Base-by-base conservation (phyloP, 352 stramenopile species). In the Elongisporangium anandrum region DNA sequence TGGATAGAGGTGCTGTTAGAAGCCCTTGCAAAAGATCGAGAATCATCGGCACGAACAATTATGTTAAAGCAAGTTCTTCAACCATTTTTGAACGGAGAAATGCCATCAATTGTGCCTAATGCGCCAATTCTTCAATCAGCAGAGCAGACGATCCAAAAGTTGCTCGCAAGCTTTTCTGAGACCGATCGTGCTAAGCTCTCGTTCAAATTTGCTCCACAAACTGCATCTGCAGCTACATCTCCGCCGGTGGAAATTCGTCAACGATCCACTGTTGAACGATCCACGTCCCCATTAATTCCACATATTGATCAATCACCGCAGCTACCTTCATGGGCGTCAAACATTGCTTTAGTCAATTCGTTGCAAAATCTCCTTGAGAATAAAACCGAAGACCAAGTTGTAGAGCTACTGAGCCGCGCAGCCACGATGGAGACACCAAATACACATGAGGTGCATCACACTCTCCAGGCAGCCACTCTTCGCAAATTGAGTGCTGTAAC, bases 1-100 rank as follows among this genome's bases (percentile, higher is more conserved):
- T 90, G 81, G 81, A 56, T 90, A 29, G 76, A 92, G 9, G 66
- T 65, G 16, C 58, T 89, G 23, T 38, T 90, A 26, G 59, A 75
- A 0, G 61, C 57, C 1, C 59, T 90, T 3, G 38, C 72, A 15
- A 75, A 26, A 1, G 79, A 87, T 24, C 67, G 68, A 1, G 78
- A 86, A 29, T 68, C 60, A 9, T 85, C 74, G 13, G 69, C 66
- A 8, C 72, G 72, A n/a, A 69, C 80, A 21, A 41, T 63, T 39
- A 77, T 79, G 60, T 61, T 90, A 2, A 74, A 78, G 21, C 73
- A 88, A 24, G 66, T 73, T 19, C 59, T 88, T 0, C 54, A 72
- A 16, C 72, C 76, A 7, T 90, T 87, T 41, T 63, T 84, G 6
- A 69, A 81, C 21, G 73, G 73, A 1, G 73, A 76, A 21, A 51